Evolutionary conservation across 805 yeast species (phyloP), one percentile per base, ranked within the genome.

Genomic region (Nakazawaea anatomiae): DNA sequence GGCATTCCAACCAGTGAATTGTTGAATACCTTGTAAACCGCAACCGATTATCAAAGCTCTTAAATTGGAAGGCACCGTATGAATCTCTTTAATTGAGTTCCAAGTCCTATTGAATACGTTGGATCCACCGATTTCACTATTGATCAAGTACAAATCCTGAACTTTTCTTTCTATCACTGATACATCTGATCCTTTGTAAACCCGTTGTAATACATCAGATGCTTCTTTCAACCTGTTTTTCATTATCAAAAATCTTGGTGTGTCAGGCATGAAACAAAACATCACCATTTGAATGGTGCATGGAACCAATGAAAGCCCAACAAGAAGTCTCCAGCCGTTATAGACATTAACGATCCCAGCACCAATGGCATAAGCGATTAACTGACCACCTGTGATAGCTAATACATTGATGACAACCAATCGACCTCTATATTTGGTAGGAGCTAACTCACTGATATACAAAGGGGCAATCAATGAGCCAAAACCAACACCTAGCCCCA

Each of bases 1-100:
- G 8, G 82, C 76, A 63, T 78, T 78, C 65, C 77, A 78, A 4
- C 83, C 83, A 18, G 80, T 77, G 55, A 78, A 74, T 58, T 78
- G 83, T 61, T 78, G 83, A 52, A 74, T 70, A 28, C 80, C 82
- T 57, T 78, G 83, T 51, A 78, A 68, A 10, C 83, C 82, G 66
- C 83, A 78, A 2, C 77, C 82, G 52, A 78, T 70, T 25, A 76
- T 64, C 48, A 78, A 68, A 3, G 82, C 82, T 52, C 83, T 69
- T 43, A 70, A 68, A 61, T 77, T 77, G 4, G 80, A 75, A 14
- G 71, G 70, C 14, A 60, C 61, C 4, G 60, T 53, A 58, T 75
- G 79, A 52, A 76, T 65, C 30, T 73, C 60, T 53, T 65, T 70
- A 52, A 76, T 61, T 4, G 75, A 67, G 52, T 67, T 70, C 69